Evolutionary conservation across 1,284 basidiomycete genomes (phyloP).

Genomic region (Inonotus hispidus): DNA sequence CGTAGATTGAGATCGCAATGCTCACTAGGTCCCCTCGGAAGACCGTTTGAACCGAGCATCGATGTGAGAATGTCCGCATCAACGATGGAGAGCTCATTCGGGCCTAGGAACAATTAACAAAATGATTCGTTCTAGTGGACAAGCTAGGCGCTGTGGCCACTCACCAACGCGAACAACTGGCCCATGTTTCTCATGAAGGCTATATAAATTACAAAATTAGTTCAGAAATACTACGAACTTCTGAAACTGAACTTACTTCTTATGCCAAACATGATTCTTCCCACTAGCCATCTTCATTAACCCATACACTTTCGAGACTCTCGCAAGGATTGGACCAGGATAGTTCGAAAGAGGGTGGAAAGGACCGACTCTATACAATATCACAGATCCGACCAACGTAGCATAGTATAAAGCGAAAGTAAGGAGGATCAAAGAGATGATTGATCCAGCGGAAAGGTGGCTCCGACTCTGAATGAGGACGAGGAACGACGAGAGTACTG

Average conservation of each 20-base stretch:
- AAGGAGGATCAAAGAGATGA: not conserved
- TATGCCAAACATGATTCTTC: slow-evolving; percentile 20
- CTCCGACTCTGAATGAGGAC: not conserved
- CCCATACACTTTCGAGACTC: slow-evolving; percentile 20
- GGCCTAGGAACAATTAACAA: slow-evolving; percentile 15
- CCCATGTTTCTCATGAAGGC: slow-evolving; percentile 20
- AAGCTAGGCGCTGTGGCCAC: not conserved
- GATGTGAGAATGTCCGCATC: slow-evolving; percentile 26
- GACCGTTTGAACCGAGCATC: slow-evolving; percentile 28
- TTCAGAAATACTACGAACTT: not conserved
- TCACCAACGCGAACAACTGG: slow-evolving; percentile 22
- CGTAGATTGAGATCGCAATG: not conserved
- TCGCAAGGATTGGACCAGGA: slow-evolving; percentile 23
- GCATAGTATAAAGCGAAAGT: slow-evolving; percentile 11
- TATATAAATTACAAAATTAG: not conserved
- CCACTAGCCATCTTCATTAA: slow-evolving; percentile 15
- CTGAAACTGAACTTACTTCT: not conserved
- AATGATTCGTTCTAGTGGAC: not conserved
- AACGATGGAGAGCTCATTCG: slow-evolving; percentile 32
- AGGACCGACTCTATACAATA: slow-evolving; percentile 23
- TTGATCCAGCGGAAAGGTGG: not conserved
- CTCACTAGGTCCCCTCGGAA: slow-evolving; percentile 31
- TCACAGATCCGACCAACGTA: slow-evolving; percentile 4
- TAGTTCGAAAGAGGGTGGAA: slow-evolving; percentile 23
- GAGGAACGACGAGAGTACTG: not conserved